Evolutionary conservation across 23 red algal genomes (phyloP), one percentile per base, ranked within the genome.

Genomic region (Gracilaria gracilis): DNA sequence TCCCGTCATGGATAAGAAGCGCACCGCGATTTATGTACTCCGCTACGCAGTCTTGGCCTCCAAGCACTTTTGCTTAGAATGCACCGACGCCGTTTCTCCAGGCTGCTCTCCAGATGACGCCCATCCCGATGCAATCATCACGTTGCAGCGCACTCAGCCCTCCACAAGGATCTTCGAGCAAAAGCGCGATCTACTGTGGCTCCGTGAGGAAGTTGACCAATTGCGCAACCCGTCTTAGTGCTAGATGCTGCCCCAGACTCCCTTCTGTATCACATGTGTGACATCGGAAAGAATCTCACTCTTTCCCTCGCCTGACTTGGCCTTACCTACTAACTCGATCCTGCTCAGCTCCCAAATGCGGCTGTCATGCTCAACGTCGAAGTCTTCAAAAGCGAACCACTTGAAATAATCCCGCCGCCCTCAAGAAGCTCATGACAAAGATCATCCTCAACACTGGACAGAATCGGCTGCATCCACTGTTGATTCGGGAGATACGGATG

Each of bases 221-320:
- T 44, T 92, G 27, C 79, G 82, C 23, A 84, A 83, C 67, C 84
- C n/a, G 89, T 92, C 61, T 67, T 79, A 9, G 89, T 84, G 25
- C 89, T 92, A 38, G 89, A 92, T 64, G 78, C 89, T 21, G 89
- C 89, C 40, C 89, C 89, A 29, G n/a, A n/a, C n/a, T n/a, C n/a
- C n/a, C n/a, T n/a, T 46, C 20, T 83, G 49, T 92, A 92, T 58
- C 80, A 83, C 67, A 83, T 92, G 64, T 66, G 61, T 42, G 79
- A 79, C 25, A 79, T 84, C 59, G 51, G 80, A 39, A 79, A 92
- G 32, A 79, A 92, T 47, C 51, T 92, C 29, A 92, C 89, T 35
- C 49, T 92, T 40, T 77, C 79, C 57, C 80, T 92, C 24, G 89
- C 67, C 49, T 65, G 80, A 9, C 61, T 92, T 21, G 79, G 89